A percentile compares a stretch with the other conserved stretches of the same genome.
phyloP scores from a whole-genome alignment of 2,329 filamentous ascomycete genomes.

The Diaporthe australafricana region DNA sequence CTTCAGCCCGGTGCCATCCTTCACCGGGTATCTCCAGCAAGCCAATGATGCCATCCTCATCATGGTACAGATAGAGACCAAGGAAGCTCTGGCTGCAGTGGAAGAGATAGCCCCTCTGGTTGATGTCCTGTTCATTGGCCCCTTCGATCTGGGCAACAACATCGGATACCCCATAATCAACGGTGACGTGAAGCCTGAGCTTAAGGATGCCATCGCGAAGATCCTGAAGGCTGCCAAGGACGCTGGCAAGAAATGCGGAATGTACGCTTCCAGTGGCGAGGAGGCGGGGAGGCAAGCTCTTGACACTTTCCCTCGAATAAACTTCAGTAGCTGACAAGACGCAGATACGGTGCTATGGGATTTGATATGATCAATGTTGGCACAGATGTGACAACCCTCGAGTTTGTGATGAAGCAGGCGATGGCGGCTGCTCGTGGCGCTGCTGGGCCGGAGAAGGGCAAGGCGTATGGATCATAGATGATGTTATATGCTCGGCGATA shows the following conservation, averaged over 20 bases:
- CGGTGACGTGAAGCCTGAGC: conserved; percentile 67
- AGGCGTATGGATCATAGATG: conserved; percentile 54
- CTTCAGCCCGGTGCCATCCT: conserved; percentile 59
- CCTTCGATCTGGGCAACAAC: conserved; percentile 74
- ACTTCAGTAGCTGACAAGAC: neutral
- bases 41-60: conserved; percentile 69
- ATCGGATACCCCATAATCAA: conserved; percentile 72
- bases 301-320: no score
- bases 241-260: conserved; percentile 75
- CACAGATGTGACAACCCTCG: conserved; percentile 66
- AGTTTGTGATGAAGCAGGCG: conserved; percentile 57
- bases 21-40: conserved; percentile 67
- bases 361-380: conserved; percentile 72
- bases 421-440: conserved; percentile 60
- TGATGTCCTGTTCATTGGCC: conserved; percentile 74
- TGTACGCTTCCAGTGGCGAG: conserved; percentile 67
- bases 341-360: conserved; percentile 62
- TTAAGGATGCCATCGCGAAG: conserved; percentile 69
- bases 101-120: conserved; percentile 73
- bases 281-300: conserved; percentile 57
- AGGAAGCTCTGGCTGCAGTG: conserved; percentile 69
- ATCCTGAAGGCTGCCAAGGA: conserved; percentile 67
- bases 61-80: conserved; percentile 77
- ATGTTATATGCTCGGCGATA: neutral
- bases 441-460: conserved; percentile 49